phyloP scores from a whole-genome alignment of 257 asterid genomes.

The Anisodus tanguticus region DNA sequence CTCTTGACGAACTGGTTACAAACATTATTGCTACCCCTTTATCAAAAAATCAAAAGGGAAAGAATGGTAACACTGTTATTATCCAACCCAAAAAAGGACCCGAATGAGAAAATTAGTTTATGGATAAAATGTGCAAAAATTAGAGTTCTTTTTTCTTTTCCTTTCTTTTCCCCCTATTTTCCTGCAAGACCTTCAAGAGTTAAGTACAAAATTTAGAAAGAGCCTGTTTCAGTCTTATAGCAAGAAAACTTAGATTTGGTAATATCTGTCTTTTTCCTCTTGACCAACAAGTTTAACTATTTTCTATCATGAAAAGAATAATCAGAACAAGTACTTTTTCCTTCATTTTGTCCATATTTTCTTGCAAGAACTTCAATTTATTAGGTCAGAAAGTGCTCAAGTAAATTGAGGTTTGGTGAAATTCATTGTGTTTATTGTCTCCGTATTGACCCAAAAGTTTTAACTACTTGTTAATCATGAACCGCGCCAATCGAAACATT shows the following conservation, averaged over 20 bases:
- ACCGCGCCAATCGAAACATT: background rate
- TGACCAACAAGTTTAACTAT: background rate
- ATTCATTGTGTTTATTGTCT: too few species aligned
- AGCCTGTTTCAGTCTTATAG: background rate
- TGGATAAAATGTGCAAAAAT: background rate
- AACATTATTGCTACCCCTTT: background rate
- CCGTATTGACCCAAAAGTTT: too few species aligned
- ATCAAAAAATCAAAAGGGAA: background rate
- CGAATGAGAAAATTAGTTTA: background rate
- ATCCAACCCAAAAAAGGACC: background rate
- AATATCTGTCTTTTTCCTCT: background rate
- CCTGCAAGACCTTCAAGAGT: background rate
- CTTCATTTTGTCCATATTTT: background rate
- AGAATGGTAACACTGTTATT: background rate
- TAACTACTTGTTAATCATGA: background rate
- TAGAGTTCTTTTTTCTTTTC: background rate
- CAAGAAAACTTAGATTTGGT: background rate
- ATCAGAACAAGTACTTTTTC: background rate
- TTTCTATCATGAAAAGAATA: slow-evolving; percentile 12
- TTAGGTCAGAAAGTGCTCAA: too few species aligned
- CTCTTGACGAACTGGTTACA: background rate
- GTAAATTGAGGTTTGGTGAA: too few species aligned
- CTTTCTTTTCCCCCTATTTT: background rate
- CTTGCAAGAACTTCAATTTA: background rate
- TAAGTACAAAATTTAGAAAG: background rate